Evolutionary conservation across 129 eudicot species (phyloP), one percentile per base, ranked within the genome.

Genomic region (Calendula officinalis): DNA sequence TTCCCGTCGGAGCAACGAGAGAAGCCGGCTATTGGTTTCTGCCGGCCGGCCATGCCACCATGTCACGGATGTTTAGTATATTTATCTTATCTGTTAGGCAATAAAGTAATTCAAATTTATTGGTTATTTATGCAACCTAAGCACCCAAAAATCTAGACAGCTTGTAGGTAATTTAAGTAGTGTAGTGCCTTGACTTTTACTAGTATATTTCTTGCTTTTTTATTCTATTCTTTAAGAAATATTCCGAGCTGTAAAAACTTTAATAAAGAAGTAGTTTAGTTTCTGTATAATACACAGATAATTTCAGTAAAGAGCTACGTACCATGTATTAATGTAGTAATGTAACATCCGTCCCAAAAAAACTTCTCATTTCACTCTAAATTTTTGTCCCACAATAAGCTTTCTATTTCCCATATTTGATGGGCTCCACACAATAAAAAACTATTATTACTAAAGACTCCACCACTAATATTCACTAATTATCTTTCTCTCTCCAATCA

Each of bases 21-120:
- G 63, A 60, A 47, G 77, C 80, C 80, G 77, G 80, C 82, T 64
- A 15, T 9, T 11, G 48, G 17, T 17, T 50, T 33, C 10, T 15
- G 44, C 54, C 64, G 80, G 81, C 87, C 76, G 72, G 78, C 78
- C 15, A 5, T 14, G 78, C 78, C 15, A 5, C 32, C 15, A 37
- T 61, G 67, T 70, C 30, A 22, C 30, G 30, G 30, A 22, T 22
- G 30, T 22, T 22, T 22, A 22, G 30, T 40, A 60, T 9, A 14
- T 9, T 34, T 48, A 15, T 45, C 30, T 4, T 33, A 14, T 4
- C 3, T 3, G 11, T 5, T n/a, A 35, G n/a, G 8, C 32, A 13
- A 30, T 51, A 32, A 3, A 22, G 56, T 51, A 22, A 5, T 22
- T 22, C 2, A 22, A 22, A 22, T 0, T 22, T 22, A 22, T 22